A percentile compares a stretch with the other conserved stretches of the same genome.
Evolutionary conservation across 2,329 filamentous ascomycete species (phyloP).

Genomic region (Aspergillus ibericus): DNA sequence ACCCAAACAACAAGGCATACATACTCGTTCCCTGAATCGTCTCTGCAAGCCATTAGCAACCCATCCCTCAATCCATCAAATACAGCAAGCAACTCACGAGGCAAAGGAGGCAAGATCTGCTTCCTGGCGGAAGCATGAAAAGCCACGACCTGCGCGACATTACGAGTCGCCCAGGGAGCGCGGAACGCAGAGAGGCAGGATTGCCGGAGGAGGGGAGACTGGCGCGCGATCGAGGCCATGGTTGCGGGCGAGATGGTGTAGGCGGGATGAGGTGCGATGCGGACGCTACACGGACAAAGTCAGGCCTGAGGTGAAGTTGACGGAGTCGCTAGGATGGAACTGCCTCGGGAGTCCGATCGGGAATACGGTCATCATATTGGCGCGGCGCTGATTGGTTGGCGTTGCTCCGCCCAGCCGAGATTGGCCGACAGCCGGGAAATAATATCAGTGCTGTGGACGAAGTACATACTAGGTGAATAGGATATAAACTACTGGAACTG

Average conservation of each 20-base stretch:
- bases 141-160: conserved; percentile 61
- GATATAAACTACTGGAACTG: no score
- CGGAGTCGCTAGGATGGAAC: conserved; percentile 27
- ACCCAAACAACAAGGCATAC: conserved; percentile 21
- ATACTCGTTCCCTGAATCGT: conserved; percentile 73
- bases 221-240: conserved; percentile 46
- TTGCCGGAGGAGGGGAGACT: conserved; percentile 39
- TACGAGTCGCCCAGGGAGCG: conserved; percentile 36
- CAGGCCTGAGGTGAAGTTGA: conserved; percentile 33
- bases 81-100: conserved; percentile 62
- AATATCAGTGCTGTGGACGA: no score
- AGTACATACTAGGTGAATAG: no score
- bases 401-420: conserved; percentile 39
- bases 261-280: conserved; percentile 13
- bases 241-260: conserved; percentile 20
- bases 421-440: conserved; percentile 33
- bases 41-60: conserved; percentile 64
- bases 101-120: conserved; percentile 76
- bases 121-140: conserved; percentile 82
- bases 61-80: conserved; percentile 13
- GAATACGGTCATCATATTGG: conserved; percentile 43
- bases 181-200: conserved; percentile 36
- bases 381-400: conserved; percentile 36
- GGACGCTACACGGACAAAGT: conserved; percentile 11
- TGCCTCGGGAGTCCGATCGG: conserved; percentile 41